Evolutionary conservation across 169 alveolate species (phyloP).

Genomic region (Toxoplasma gondii): DNA sequence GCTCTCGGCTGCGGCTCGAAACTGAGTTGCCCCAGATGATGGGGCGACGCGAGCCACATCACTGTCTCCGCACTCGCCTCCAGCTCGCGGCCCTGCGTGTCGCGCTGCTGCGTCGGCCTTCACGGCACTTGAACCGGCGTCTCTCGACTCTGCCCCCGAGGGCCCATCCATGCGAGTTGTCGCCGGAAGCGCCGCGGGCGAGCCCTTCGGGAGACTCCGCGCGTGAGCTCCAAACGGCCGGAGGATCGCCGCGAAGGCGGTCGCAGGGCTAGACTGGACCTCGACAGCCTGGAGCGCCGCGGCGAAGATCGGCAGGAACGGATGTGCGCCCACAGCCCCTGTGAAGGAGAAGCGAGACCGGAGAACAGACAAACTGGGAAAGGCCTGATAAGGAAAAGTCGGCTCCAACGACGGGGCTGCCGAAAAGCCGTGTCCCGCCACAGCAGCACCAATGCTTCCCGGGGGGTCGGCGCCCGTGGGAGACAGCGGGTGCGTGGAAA

Average conservation of each 20-base stretch:
- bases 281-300: slow-evolving; percentile 43
- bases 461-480: not conserved
- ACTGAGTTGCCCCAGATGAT: too few species aligned
- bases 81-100: too few species aligned
- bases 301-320: slow-evolving; percentile 59
- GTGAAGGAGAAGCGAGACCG: slow-evolving; percentile 54
- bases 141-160: not conserved
- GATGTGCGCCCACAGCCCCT: slow-evolving; percentile 58
- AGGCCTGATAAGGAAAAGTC: slow-evolving; percentile 51
- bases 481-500: not conserved
- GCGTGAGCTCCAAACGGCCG: slow-evolving; percentile 59
- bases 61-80: too few species aligned
- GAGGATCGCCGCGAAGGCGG: slow-evolving; percentile 40
- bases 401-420: not conserved
- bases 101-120: not conserved
- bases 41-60: too few species aligned
- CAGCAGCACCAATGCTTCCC: not conserved
- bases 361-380: slow-evolving; percentile 41
- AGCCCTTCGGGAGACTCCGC: slow-evolving; percentile 54
- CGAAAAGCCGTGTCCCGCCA: not conserved
- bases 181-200: not conserved
- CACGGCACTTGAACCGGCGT: not conserved
- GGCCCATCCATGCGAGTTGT: not conserved
- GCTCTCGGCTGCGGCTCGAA: too few species aligned
- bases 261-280: slow-evolving; percentile 10